A percentile compares a stretch with the other conserved stretches of the same genome.
These are phyloP conservation scores for Pezicula carpinea DNA, from an alignment of 2,329 filamentous ascomycete genomes.

Conservation along the genomic window DNA sequence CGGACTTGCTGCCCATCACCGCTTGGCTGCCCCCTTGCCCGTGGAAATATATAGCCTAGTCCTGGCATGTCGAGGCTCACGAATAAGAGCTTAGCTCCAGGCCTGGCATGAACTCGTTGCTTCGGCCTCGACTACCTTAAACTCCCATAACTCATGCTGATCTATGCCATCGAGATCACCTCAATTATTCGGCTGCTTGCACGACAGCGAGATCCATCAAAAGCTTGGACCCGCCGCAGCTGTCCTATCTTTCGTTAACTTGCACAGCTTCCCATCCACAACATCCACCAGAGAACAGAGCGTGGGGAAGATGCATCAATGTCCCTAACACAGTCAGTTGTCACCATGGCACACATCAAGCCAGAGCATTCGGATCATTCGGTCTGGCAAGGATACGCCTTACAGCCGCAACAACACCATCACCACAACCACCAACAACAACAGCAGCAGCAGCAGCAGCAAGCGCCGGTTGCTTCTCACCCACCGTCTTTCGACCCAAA, in stretches of 20 bases:
- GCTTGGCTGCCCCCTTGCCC: conserved; percentile 12
- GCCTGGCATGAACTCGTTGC: conserved; percentile 23
- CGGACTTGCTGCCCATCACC: conserved; percentile 20
- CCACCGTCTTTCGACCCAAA: conserved; percentile 21
- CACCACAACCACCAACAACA: too few species aligned
- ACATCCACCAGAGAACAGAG: conserved; percentile 6
- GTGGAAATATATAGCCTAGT: conserved; percentile 3
- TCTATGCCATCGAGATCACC: conserved; percentile 19
- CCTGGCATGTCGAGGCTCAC: conserved; percentile 17
- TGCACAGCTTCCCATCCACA: conserved; percentile 7
- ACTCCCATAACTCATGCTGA: conserved; percentile 17
- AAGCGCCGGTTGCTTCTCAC: conserved; percentile 9
- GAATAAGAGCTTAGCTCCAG: conserved; percentile 26
- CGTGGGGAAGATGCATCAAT: conserved; percentile 22
- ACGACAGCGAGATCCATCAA: conserved; percentile 4
- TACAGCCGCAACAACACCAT: conserved; percentile 15
- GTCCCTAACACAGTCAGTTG: conserved; percentile 24
- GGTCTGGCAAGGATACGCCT: conserved; percentile 28
- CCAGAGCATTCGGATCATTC: conserved; percentile 27
- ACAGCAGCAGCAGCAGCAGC: conserved; percentile 2
- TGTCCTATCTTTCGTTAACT: background rate
- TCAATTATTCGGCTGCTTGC: conserved; percentile 12
- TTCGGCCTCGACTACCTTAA: conserved; percentile 22
- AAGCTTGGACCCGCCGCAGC: background rate
- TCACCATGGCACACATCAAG: conserved; percentile 29